Evolutionary conservation across 129 eudicot species (phyloP), one percentile per base, ranked within the genome.

Genomic region (Scalesia atractyloides): DNA sequence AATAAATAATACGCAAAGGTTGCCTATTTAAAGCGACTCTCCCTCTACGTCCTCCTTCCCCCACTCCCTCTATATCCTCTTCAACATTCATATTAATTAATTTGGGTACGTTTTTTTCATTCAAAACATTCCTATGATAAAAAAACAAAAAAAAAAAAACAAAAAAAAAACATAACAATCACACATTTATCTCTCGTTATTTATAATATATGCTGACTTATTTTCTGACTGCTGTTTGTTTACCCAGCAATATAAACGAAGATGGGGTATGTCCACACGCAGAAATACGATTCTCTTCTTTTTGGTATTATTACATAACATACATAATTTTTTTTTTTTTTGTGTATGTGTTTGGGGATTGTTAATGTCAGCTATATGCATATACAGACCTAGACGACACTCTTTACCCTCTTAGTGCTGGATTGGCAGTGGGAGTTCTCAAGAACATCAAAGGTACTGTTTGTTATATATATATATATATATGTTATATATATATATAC

Each of bases 331-430:
- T 46, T 26, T 5, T 7, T 16, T 73, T 0, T 1, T 22, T 19
- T 66, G 7, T 51, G 15, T 33, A 17, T 59, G 43, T 52, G 26
- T 30, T 14, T 41, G 19, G 51, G 4, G 20, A 16, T 5, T 30
- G 18, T 34, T 15, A 24, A 24, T 41, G 66, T 30, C 11, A 6
- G 1, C 9, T 67, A 12, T 14, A 7, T 26, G 22, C 51, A 20
- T 61, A 26, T 72, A 57, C 80, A 93, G 98, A 93, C 84, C 80
- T 89, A 37, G 98, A 93, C 84, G 98, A 93, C 50, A 93, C 98
- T 53, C 86, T 93, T 63, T 93, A 93, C 66, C 96, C 98, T 51
- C 76, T 87, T 30, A 84, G 92, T 75, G 66, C 90, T 81, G 98
- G 98, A 68, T 73, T 93, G 72, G 90, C 96, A 64, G 76, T 81